Conservation (phyloP, 495 filamentous ascomycete genomes). For the Terfezia claveryi region DNA sequence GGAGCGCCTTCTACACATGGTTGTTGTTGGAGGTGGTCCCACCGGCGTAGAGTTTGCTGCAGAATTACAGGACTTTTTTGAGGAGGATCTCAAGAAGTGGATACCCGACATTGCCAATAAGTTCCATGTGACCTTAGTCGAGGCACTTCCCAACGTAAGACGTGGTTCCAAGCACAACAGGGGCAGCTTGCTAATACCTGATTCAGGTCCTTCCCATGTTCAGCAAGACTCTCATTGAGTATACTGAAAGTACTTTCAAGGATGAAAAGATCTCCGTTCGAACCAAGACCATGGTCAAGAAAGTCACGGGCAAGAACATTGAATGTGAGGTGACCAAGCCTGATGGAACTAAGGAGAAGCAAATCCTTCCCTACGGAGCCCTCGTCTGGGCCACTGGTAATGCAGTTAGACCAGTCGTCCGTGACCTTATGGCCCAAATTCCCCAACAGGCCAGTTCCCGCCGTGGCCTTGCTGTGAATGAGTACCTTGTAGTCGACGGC, state of each 20-base stretch:
- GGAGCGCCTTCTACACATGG: slow-evolving; percentile 93
- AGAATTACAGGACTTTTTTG: slow-evolving; percentile 96
- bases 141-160: slow-evolving; percentile 78
- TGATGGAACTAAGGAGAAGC: slow-evolving; percentile 60
- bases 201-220: slow-evolving; percentile 69
- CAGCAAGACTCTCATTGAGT: slow-evolving; percentile 97
- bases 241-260: slow-evolving; percentile 96
- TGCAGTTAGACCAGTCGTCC: slow-evolving; percentile 66
- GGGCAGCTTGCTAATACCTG: not conserved
- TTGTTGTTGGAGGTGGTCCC: slow-evolving; percentile 92
- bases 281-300: slow-evolving; percentile 98
- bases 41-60: slow-evolving; percentile 97
- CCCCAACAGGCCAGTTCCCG: slow-evolving; percentile 89
- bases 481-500: slow-evolving; percentile 95
- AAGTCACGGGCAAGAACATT: slow-evolving; percentile 78
- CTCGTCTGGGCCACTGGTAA: slow-evolving; percentile 98
- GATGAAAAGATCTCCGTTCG: slow-evolving; percentile 92
- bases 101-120: slow-evolving; percentile 83
- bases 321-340: slow-evolving; percentile 70
- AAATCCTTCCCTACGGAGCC: slow-evolving; percentile 81
- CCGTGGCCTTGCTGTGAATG: slow-evolving; percentile 85
- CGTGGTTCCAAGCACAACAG: not conserved
- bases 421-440: slow-evolving; percentile 77
- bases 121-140: slow-evolving; percentile 72
- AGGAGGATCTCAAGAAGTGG: slow-evolving; percentile 92